Evolutionary conservation across 495 filamentous ascomycete species (phyloP).

Genomic region (Parmelia sp.): DNA sequence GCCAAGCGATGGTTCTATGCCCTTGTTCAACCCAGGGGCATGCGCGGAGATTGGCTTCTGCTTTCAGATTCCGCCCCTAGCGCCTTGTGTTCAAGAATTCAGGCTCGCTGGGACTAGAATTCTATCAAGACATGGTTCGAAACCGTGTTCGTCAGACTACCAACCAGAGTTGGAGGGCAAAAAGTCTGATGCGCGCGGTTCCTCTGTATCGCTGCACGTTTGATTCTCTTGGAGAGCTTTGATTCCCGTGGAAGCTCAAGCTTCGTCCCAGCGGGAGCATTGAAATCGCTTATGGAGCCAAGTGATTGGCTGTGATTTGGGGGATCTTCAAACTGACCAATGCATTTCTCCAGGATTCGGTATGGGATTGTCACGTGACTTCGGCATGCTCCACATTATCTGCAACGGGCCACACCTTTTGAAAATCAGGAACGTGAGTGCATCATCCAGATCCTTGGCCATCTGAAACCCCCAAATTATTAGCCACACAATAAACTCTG

Average conservation of each 20-base stretch:
- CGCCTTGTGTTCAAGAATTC: background rate
- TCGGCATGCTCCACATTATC: background rate
- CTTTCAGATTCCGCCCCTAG: background rate
- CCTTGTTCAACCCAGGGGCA: background rate
- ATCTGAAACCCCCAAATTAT: conserved; percentile 6
- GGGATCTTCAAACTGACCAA: background rate
- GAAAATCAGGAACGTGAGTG: conserved; percentile 1
- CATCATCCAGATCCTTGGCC: conserved; percentile 3
- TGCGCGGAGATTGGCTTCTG: background rate
- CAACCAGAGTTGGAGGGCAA: background rate
- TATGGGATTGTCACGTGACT: background rate
- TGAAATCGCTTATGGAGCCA: background rate
- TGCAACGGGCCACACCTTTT: background rate
- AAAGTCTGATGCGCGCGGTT: background rate
- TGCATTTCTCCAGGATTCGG: background rate
- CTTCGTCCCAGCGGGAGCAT: background rate
- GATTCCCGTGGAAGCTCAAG: background rate
- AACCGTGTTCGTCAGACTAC: background rate
- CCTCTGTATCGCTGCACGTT: background rate
- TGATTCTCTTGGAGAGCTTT: background rate
- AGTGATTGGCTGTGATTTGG: background rate
- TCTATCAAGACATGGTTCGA: background rate
- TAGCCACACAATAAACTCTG: background rate
- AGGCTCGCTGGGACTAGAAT: background rate
- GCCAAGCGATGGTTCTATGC: background rate